A percentile compares a stretch with the other conserved stretches of the same genome.
Evolutionary conservation across 2,329 filamentous ascomycete species (phyloP).

Genomic region (Alternaria triticina): DNA sequence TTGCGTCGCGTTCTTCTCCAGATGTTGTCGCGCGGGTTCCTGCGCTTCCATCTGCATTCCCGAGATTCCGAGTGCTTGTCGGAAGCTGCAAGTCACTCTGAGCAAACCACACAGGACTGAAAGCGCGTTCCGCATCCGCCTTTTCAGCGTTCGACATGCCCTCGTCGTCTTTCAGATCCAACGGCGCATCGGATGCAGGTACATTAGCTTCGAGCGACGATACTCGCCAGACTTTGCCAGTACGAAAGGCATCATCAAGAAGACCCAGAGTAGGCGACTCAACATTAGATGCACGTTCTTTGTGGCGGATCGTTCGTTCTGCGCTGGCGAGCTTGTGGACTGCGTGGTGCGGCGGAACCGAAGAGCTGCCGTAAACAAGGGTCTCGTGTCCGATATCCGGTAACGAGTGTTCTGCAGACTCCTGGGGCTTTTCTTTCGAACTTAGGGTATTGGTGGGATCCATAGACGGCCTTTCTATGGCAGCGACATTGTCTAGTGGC

Average conservation of each 20-base stretch:
- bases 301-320: not conserved
- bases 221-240: slow-evolving; percentile 1
- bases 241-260: not conserved
- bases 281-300: not conserved
- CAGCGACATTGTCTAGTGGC: not conserved
- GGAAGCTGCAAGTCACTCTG: slow-evolving; percentile 19
- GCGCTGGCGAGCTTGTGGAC: not conserved
- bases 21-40: not conserved
- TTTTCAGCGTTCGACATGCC: not conserved
- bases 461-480: not conserved
- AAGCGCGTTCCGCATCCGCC: slow-evolving; percentile 1
- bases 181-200: slow-evolving; percentile 27
- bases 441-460: not conserved
- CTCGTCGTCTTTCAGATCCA: slow-evolving; percentile 13
- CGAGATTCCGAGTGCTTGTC: not conserved
- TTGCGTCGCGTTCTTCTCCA: not conserved
- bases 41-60: not conserved
- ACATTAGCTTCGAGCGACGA: slow-evolving; percentile 3
- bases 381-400: not conserved
- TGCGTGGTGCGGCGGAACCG: not conserved
- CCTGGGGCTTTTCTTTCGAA: not conserved
- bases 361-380: not conserved
- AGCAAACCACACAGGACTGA: slow-evolving; percentile 15
- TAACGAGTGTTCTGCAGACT: not conserved
- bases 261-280: not conserved